Evolutionary conservation across 768 basidiomycete species (phyloP).

Genomic region (Coprinopsis sp.): DNA sequence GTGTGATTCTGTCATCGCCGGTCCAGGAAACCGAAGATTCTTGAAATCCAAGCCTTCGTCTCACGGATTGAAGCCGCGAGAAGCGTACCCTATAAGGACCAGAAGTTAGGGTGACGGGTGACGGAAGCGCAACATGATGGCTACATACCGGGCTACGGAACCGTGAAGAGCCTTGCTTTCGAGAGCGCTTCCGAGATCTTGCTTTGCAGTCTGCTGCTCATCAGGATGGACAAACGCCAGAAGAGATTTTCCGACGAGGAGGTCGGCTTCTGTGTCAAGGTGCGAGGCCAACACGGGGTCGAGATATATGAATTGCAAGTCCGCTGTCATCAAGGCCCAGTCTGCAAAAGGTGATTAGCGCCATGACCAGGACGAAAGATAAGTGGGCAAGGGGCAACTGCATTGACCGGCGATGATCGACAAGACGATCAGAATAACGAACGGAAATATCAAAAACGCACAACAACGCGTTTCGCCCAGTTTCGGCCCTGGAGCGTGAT

Average conservation of each 20-base stretch:
- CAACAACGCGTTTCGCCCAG: constrained; percentile 74
- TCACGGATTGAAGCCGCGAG: constrained; percentile 69
- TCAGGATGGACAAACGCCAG: constrained; percentile 82
- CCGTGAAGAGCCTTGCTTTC: constrained; percentile 75
- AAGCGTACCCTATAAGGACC: constrained; percentile 59
- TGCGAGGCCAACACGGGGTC: constrained; percentile 76
- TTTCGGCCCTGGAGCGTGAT: constrained; percentile 43
- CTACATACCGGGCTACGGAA: constrained; percentile 67
- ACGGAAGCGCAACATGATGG: constrained; percentile 7
- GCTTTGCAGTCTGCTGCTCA: constrained; percentile 68
- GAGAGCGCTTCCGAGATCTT: constrained; percentile 71
- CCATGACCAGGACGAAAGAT: constrained; percentile 16
- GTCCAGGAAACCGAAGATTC: constrained; percentile 52
- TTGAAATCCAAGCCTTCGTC: constrained; percentile 64
- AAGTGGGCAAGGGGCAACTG: constrained; percentile 21
- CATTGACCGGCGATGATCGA: no score
- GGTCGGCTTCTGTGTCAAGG: constrained; percentile 65
- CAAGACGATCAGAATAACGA: constrained; percentile 30
- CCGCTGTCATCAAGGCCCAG: constrained; percentile 76
- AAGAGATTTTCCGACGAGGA: constrained; percentile 65
- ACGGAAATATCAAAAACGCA: constrained; percentile 39
- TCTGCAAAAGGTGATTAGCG: constrained; percentile 39
- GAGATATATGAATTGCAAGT: constrained; percentile 75
- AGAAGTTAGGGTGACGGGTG: constrained; percentile 2
- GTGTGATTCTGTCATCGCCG: constrained; percentile 62